Evolutionary conservation across 805 yeast genomes (phyloP).

Genomic region (Schwanniomyces vanrijiae): DNA sequence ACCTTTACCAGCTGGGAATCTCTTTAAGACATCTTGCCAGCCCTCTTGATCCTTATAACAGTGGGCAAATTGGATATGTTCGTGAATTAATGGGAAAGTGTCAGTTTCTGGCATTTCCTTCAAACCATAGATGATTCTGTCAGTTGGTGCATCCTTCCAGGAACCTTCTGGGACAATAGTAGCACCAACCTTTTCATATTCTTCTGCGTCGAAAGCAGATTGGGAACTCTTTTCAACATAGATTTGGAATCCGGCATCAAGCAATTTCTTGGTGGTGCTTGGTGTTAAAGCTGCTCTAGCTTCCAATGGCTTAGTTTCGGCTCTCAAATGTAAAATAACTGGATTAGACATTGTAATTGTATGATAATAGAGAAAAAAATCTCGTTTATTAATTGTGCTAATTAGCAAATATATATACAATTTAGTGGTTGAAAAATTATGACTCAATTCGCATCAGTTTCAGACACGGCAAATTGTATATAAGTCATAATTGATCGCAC

Average conservation of each 20-base stretch:
- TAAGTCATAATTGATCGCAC: not conserved
- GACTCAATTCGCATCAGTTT: constrained; percentile 1
- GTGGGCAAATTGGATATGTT: constrained; percentile 98
- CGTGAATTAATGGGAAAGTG: constrained; percentile 88
- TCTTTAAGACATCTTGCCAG: constrained; percentile 85
- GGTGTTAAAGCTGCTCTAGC: constrained; percentile 98
- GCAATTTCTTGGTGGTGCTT: constrained; percentile 74
- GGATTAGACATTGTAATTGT: constrained; percentile 14
- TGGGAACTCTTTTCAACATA: constrained; percentile 86
- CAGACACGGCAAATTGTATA: not conserved
- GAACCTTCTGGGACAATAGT: constrained; percentile 88
- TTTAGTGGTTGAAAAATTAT: not conserved
- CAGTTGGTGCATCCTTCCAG: constrained; percentile 89
- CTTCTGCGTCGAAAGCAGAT: constrained; percentile 74
- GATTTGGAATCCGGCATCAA: constrained; percentile 85
- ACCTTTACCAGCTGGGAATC: constrained; percentile 93
- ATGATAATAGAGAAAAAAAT: not conserved
- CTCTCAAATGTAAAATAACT: constrained; percentile 84
- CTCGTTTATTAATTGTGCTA: not conserved
- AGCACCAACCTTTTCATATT: constrained; percentile 81
- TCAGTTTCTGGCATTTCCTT: constrained; percentile 93
- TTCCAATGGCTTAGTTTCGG: constrained; percentile 95
- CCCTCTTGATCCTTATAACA: constrained; percentile 98
- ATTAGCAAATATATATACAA: not conserved
- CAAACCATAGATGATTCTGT: constrained; percentile 87